Conservation (phyloP, 495 filamentous ascomycete genomes). For the Neurospora tetraspora region DNA sequence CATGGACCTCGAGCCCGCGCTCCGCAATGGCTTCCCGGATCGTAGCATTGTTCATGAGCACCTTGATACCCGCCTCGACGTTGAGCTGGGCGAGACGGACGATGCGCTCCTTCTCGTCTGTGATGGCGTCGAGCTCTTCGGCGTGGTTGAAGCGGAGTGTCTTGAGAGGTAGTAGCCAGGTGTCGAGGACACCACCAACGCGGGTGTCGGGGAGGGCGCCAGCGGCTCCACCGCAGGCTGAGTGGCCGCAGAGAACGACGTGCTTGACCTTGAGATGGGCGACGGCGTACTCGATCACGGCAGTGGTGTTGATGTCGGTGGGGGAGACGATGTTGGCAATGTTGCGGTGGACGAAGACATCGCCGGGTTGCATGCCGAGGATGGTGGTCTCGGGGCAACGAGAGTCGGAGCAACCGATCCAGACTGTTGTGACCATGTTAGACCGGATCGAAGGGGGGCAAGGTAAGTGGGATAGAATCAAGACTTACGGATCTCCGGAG, state of each 20-base stretch:
- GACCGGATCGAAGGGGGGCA: not conserved
- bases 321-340: constrained; percentile 81
- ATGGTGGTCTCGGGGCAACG: constrained; percentile 83
- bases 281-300: constrained; percentile 82
- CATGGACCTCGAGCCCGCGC: constrained; percentile 64
- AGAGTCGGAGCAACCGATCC: constrained; percentile 88
- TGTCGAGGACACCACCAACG: constrained; percentile 67
- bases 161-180: constrained; percentile 67
- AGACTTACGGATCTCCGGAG: constrained; percentile 56
- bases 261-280: constrained; percentile 65
- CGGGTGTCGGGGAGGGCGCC: constrained; percentile 58
- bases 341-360: constrained; percentile 91
- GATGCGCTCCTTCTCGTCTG: constrained; percentile 37
- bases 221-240: constrained; percentile 65
- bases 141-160: constrained; percentile 46
- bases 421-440: constrained; percentile 38
- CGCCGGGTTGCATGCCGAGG: constrained; percentile 69
- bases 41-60: constrained; percentile 49
- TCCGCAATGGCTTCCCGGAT: constrained; percentile 57
- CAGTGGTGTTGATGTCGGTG: constrained; percentile 62
- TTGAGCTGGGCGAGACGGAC: constrained; percentile 57
- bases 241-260: constrained; percentile 79
- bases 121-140: constrained; percentile 41
- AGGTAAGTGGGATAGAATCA: not conserved
- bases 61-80: constrained; percentile 53